Evolutionary conservation across 2,329 filamentous ascomycete species (phyloP).

Genomic region (Paraconiothyrium brasiliense): DNA sequence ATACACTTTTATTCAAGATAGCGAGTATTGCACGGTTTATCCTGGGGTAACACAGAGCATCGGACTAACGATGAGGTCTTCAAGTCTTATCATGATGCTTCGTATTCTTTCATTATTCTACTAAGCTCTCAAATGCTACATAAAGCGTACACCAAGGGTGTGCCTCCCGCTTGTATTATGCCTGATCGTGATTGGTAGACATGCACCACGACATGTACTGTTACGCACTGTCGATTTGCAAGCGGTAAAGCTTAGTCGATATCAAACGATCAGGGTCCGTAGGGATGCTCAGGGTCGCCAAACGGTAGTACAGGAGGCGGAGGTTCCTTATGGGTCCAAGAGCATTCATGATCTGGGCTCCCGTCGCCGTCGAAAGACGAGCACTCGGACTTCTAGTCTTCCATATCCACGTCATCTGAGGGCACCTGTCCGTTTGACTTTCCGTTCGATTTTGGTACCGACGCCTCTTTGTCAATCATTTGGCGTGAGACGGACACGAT

Average conservation of each 20-base stretch:
- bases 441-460: constrained; percentile 70
- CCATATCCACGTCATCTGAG: constrained; percentile 9
- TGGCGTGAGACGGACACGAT: constrained; percentile 98
- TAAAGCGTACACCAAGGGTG: constrained; percentile 4
- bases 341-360: not conserved
- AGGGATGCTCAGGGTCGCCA: not conserved
- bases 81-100: constrained; percentile 9
- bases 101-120: constrained; percentile 8
- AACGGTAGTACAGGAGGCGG: constrained; percentile 4
- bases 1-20: too few species aligned
- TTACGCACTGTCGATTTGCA: not conserved
- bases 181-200: not conserved
- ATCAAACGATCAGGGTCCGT: not conserved
- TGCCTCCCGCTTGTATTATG: not conserved
- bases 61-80: not conserved
- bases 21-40: too few species aligned
- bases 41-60: too few species aligned
- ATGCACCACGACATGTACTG: not conserved
- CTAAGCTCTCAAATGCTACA: constrained; percentile 8
- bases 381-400: constrained; percentile 7
- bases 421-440: constrained; percentile 30
- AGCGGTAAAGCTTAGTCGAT: not conserved
- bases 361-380: not conserved
- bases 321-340: constrained; percentile 4
- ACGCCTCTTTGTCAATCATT: constrained; percentile 99